A percentile compares a stretch with the other conserved stretches of the same genome.
These are phyloP conservation scores for Emmonsia crescens DNA, from an alignment of 2,329 filamentous ascomycete genomes.

Conservation along the genomic window DNA sequence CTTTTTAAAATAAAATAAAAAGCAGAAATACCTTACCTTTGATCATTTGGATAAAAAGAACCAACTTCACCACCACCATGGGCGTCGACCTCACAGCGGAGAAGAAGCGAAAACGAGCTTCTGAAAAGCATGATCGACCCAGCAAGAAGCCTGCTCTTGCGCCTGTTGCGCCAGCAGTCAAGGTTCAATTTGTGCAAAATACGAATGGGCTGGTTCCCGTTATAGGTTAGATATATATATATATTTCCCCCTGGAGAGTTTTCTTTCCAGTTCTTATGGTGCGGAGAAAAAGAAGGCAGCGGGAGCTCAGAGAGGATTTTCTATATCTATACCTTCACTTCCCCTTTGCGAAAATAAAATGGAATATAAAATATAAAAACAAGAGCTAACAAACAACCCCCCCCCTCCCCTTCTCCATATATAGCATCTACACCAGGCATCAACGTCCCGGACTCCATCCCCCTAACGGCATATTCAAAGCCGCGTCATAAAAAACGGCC, in stretches of 20 bases:
- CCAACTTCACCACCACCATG: slow-evolving; percentile 16
- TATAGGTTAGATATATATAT: slow-evolving; percentile 31
- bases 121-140: slow-evolving; percentile 33
- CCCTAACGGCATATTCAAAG: slow-evolving; percentile 37
- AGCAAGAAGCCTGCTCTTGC: slow-evolving; percentile 39
- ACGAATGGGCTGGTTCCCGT: slow-evolving; percentile 39
- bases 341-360: neutral
- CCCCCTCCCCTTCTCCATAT: neutral
- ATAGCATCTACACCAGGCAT: slow-evolving; percentile 20
- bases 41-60: neutral
- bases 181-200: slow-evolving; percentile 38
- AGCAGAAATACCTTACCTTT: neutral
- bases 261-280: no score
- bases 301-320: no score
- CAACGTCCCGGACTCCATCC: slow-evolving; percentile 20
- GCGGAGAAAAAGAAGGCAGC: neutral
- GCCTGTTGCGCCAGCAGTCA: slow-evolving; percentile 29
- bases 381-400: neutral
- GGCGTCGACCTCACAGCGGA: slow-evolving; percentile 25
- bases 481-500: slow-evolving; percentile 30
- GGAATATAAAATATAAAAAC: no score
- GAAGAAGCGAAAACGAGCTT: slow-evolving; percentile 43
- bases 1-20: neutral
- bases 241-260: no score
- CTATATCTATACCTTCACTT: neutral